Evolutionary conservation across 1,284 basidiomycete species (phyloP).

Genomic region (Grifola frondosa): DNA sequence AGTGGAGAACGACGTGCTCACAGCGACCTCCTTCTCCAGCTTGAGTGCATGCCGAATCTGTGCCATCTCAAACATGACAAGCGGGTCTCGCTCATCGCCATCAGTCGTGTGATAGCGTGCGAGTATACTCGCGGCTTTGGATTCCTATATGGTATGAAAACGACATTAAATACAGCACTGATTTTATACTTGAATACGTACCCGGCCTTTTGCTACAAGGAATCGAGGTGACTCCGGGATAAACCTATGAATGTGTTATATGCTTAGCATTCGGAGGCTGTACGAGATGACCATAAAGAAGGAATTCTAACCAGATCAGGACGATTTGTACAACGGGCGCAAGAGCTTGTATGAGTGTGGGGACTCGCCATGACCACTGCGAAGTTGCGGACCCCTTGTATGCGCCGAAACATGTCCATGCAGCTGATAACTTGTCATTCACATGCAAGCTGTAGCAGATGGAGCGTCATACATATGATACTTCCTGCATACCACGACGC

Average conservation of each 20-base stretch:
- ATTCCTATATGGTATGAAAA: constrained; percentile 33
- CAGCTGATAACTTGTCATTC: constrained; percentile 30
- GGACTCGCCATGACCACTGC: constrained; percentile 67
- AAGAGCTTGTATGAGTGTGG: constrained; percentile 66
- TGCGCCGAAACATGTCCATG: constrained; percentile 56
- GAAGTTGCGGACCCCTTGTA: constrained; percentile 46
- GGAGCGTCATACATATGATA: constrained; percentile 47
- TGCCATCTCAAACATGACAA: constrained; percentile 67
- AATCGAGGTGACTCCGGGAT: constrained; percentile 72
- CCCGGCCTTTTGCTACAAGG: constrained; percentile 59
- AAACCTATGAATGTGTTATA: constrained; percentile 39
- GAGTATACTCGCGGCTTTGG: constrained; percentile 55
- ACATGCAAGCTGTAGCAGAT: not conserved
- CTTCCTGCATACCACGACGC: constrained; percentile 66
- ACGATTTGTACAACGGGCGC: constrained; percentile 60
- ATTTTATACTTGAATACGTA: constrained; percentile 28
- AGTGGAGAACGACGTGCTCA: constrained; percentile 49
- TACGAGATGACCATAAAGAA: not conserved
- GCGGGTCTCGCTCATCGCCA: constrained; percentile 61
- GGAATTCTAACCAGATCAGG: constrained; percentile 44
- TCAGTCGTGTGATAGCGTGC: constrained; percentile 68
- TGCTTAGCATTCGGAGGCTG: not conserved
- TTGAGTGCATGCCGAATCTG: constrained; percentile 72
- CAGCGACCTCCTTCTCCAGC: constrained; percentile 59
- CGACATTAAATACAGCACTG: not conserved